phyloP scores from a whole-genome alignment of 345 rosid species.

The Eucalyptus paniculata region DNA sequence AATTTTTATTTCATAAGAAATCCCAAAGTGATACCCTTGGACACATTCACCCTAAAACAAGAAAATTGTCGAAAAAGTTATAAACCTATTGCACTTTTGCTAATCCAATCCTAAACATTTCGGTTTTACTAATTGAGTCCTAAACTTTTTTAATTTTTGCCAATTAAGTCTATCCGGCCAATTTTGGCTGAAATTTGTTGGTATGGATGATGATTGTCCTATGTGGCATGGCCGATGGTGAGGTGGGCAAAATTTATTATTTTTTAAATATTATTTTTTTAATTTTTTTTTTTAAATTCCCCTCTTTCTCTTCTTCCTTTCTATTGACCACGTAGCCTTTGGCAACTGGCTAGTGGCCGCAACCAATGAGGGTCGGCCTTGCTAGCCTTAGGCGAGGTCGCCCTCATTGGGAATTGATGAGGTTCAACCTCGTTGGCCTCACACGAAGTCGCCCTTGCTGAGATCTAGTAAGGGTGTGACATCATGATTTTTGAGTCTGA shows the following conservation, averaged over 20 bases:
- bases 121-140: fast-evolving
- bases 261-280: too few species aligned
- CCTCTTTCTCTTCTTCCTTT: too few species aligned
- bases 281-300: too few species aligned
- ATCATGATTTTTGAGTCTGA: too few species aligned
- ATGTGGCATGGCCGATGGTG: fast-evolving
- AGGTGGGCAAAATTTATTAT: too few species aligned
- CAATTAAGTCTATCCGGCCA: fast-evolving
- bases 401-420: fast-evolving
- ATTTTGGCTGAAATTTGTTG: fast-evolving
- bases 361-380: too few species aligned
- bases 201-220: fast-evolving
- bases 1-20: background rate
- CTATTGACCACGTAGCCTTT: fast-evolving
- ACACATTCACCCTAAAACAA: background rate
- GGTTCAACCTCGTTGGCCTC: fast-evolving
- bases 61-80: too few species aligned
- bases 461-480: too few species aligned
- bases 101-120: fast-evolving
- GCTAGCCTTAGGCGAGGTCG: fast-evolving
- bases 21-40: background rate
- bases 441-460: fast-evolving
- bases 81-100: too few species aligned
- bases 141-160: fast-evolving
- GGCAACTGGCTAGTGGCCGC: fast-evolving